Evolutionary conservation across 2,329 filamentous ascomycete genomes (phyloP).

Genomic region (Fusarium aywerte): DNA sequence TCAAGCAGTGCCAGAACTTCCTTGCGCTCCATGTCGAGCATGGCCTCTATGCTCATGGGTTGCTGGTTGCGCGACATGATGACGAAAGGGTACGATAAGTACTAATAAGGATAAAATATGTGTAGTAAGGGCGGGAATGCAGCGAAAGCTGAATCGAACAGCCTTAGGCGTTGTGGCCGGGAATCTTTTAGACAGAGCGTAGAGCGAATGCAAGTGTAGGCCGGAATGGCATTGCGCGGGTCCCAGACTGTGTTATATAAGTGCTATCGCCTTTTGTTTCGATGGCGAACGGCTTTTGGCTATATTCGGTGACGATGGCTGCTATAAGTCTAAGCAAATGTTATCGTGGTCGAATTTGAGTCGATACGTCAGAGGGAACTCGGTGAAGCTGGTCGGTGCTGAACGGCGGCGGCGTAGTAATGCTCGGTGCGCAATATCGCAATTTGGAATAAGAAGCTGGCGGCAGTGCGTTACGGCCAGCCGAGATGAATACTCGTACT

Average conservation of each 20-base stretch:
- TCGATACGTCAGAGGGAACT: conserved; percentile 35
- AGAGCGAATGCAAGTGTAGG: conserved; percentile 17
- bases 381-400: conserved; percentile 31
- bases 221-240: conserved; percentile 36
- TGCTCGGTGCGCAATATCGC: conserved; percentile 16
- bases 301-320: neutral
- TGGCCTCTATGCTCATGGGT: conserved; percentile 79
- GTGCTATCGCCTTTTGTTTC: conserved; percentile 13
- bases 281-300: neutral
- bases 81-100: conserved; percentile 10
- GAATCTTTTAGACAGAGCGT: conserved; percentile 10
- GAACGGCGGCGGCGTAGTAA: conserved; percentile 20
- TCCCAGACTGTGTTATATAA: neutral
- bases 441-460: neutral
- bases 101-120: neutral
- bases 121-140: conserved; percentile 2
- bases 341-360: conserved; percentile 22
- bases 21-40: conserved; percentile 79
- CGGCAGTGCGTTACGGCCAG: neutral
- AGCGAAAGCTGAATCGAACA: neutral
- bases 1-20: conserved; percentile 78
- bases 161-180: conserved; percentile 18
- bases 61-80: conserved; percentile 52
- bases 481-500: conserved; percentile 5
- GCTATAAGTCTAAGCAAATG: conserved; percentile 6